Base-by-base conservation (phyloP, 2,329 filamentous ascomycete genomes). In the Fusarium globosum region DNA sequence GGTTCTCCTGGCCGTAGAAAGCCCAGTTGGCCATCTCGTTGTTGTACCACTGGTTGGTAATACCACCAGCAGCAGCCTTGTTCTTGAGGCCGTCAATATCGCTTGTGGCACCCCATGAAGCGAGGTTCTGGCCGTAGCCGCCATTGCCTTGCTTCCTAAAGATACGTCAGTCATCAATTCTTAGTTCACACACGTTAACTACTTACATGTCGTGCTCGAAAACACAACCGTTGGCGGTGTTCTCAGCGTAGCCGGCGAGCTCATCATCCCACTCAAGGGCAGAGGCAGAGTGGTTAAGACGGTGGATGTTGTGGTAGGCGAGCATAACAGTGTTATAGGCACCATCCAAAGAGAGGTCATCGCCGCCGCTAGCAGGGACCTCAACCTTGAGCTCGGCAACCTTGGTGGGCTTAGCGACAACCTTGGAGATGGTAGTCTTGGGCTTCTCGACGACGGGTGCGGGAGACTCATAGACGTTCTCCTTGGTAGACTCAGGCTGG, bases 61-160 rank as follows among this genome's bases (percentile, higher is more conserved):
- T 91, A 75, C 92, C 90, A 72, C 88, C 86, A 61, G 90, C 89
- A 71, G 94, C 86, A 52, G 91, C 88, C 68, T 82, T 83, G 74
- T 91, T 86, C 70, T 79, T 71, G 69, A 82, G 73, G 55, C 65
- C 71, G 49, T 77, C 73, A 30, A 85, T 81, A 52, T 85, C 76
- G 42, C 77, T 82, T 35, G 82, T 81, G 55, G 82, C 82, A 53
- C 83, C 87, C 80, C 82, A 87, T 75, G 92, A 91, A 79, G 94
- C 96, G 67, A 98, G 92, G 88, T 98, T 99, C 86, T 99, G 96
- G 72, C 96, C 96, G 80, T 96, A 97, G 49, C 88, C 86, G 62
- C 90, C 90, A 57, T 85, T 86, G 71, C 89, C 89, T 52, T 88
- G 85, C 33, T 85, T 81, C 77, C 88, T 90, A 76, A 67, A 46